Base-by-base conservation (phyloP, 371 early-diverging fungal genomes). In the Actinomucor elegans region DNA sequence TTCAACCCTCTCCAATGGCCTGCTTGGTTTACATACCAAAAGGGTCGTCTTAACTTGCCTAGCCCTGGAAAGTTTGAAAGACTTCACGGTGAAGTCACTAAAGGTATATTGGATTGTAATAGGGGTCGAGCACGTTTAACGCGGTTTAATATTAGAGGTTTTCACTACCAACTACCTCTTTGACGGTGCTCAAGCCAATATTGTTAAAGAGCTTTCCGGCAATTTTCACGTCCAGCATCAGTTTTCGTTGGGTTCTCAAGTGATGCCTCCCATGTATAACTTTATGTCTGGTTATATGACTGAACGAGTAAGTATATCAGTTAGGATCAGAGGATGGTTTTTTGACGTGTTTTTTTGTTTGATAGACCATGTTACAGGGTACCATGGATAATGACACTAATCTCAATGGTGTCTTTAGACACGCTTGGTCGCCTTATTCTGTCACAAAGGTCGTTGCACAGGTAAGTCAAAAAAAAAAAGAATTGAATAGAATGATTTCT, bases 171-270 rank as follows among this genome's bases (percentile, higher is more conserved):
- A 90, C 72, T 88, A 86, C 67, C 68, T 92, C 61, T 92, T 97
- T 66, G 97, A 98, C 58, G 99, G 99, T 56, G 97, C 90, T 27
- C 91, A 92, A 59, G 90, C 94, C 52, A 96, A 97, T 64, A 83
- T 97, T 59, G 85, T 89, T 36, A 94, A 94, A 66, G 83, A 90
- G 37, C 79, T 95, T 67, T 93, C 93, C 44, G 91, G 80, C 52
- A 91, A 91, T 77, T 95, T 98, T 80, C 96, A 96, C 64, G 92
- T 94, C 41, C 84, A 89, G 49, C 98, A 98, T 79, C 86, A 90
- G 36, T 88, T 97, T 73, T 80, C 88, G 33, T 88, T 96, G 69
- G 97, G 94, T 4, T 85, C 93, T 44, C 80, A 88, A 36, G 83
- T 83, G 26, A 76, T 80, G 54, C 97, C 97, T 29, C 87, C 94